Conservation (phyloP, 2,329 filamentous ascomycete genomes). For the Lasiodiplodia sp. region DNA sequence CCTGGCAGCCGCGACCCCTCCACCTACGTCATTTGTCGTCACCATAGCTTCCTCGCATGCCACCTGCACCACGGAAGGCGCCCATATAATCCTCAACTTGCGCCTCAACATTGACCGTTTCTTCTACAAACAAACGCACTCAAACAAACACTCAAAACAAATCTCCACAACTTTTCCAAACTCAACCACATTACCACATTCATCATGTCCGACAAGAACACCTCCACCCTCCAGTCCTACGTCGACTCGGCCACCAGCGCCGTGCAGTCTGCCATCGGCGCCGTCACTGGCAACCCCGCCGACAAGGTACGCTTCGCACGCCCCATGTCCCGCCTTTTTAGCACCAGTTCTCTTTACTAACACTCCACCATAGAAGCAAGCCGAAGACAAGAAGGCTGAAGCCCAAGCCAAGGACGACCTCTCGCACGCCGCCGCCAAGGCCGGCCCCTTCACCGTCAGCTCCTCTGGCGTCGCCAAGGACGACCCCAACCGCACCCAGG, state of each 20-base stretch:
- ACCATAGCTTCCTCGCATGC: background rate
- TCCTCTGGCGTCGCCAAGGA: slow-evolving; percentile 76
- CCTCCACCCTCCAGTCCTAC: slow-evolving; percentile 78
- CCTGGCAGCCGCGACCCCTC: slow-evolving; percentile 7
- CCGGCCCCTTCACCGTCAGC: slow-evolving; percentile 75
- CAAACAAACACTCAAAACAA: background rate
- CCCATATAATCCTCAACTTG: background rate
- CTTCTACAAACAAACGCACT: slow-evolving; percentile 12
- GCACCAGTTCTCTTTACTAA: slow-evolving; percentile 36
- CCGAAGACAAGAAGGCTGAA: slow-evolving; percentile 69
- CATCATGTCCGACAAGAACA: slow-evolving; percentile 62
- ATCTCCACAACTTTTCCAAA: background rate
- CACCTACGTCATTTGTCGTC: slow-evolving; percentile 27
- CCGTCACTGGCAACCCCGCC: slow-evolving; percentile 73
- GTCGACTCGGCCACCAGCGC: slow-evolving; percentile 72
- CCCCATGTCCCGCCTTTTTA: background rate
- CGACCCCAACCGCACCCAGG: slow-evolving; percentile 72
- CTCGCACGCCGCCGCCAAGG: slow-evolving; percentile 76
- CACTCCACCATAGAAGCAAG: slow-evolving; percentile 57
- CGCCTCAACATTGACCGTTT: background rate
- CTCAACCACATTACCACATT: background rate
- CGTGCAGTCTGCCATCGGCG: slow-evolving; percentile 75
- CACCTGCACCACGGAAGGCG: background rate
- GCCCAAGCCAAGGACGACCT: slow-evolving; percentile 73
- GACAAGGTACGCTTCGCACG: slow-evolving; percentile 61